Conservation (phyloP, 192 early-diverging fungal species). For the Coemansia sp. region DNA sequence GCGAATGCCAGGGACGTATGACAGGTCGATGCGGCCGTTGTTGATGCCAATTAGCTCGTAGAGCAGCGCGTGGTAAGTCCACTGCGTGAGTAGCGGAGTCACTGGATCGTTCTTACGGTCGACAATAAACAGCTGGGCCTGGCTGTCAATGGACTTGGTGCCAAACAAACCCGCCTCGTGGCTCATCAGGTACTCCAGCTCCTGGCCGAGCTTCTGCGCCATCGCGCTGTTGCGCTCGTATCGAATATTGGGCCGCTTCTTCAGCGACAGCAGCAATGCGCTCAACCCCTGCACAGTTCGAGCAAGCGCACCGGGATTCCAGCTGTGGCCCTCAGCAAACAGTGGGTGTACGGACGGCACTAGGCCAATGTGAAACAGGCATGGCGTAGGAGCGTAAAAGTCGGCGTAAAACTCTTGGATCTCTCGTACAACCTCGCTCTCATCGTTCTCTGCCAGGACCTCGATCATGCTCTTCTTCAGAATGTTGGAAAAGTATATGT, state of each 20-base stretch:
- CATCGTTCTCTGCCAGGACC: slow-evolving; percentile 93
- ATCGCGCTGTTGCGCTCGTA: slow-evolving; percentile 84
- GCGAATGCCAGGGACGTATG: slow-evolving; percentile 76
- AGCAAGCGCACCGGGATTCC: slow-evolving; percentile 80
- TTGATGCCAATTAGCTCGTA: slow-evolving; percentile 93
- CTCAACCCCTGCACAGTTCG: slow-evolving; percentile 80
- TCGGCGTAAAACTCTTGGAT: slow-evolving; percentile 98
- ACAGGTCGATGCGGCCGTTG: slow-evolving; percentile 93
- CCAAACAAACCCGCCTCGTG: slow-evolving; percentile 51
- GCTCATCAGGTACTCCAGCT: slow-evolving; percentile 57
- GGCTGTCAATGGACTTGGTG: slow-evolving; percentile 62
- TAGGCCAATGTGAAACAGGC: slow-evolving; percentile 82
- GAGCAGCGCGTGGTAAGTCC: slow-evolving; percentile 99
- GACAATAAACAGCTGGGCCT: slow-evolving; percentile 87
- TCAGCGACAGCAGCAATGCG: slow-evolving; percentile 78
- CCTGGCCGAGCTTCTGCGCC: slow-evolving; percentile 80
- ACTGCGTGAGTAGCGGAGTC: slow-evolving; percentile 92
- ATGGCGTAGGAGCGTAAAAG: slow-evolving; percentile 80
- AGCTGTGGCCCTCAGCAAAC: slow-evolving; percentile 75
- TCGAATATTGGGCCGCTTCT: slow-evolving; percentile 91
- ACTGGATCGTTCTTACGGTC: slow-evolving; percentile 97
- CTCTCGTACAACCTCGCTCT: slow-evolving; percentile 91
- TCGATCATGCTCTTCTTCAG: slow-evolving; percentile 91
- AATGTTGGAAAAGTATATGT: slow-evolving; percentile 96
- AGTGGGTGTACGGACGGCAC: slow-evolving; percentile 63